These are phyloP conservation scores for Podospora didyma DNA, from an alignment of 495 filamentous ascomycete species.

Conservation along the genomic window DNA sequence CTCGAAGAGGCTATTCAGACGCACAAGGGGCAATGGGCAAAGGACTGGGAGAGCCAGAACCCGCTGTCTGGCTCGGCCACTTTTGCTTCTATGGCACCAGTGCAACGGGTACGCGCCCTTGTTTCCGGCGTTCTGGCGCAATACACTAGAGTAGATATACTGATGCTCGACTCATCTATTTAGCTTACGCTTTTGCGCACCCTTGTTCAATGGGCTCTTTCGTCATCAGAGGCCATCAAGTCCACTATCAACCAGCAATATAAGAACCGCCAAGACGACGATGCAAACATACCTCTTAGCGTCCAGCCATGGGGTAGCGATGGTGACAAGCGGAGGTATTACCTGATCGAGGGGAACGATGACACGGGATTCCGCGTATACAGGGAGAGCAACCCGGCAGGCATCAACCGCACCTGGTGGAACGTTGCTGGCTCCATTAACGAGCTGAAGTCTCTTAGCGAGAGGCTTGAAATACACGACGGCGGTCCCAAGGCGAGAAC, in stretches of 20 bases:
- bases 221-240: constrained; percentile 79
- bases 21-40: constrained; percentile 86
- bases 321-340: constrained; percentile 86
- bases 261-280: constrained; percentile 88
- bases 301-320: constrained; percentile 94
- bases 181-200: constrained; percentile 78
- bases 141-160: no score
- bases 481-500: constrained; percentile 72
- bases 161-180: background rate
- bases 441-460: constrained; percentile 69
- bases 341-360: constrained; percentile 88
- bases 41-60: constrained; percentile 79
- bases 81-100: constrained; percentile 75
- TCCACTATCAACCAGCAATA: constrained; percentile 80
- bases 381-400: constrained; percentile 80
- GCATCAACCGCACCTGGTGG: constrained; percentile 81
- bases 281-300: constrained; percentile 87
- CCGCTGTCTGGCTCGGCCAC: constrained; percentile 73
- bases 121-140: no score
- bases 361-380: constrained; percentile 95
- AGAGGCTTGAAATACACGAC: constrained; percentile 69
- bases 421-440: constrained; percentile 88
- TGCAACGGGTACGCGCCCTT: constrained; percentile 64
- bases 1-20: constrained; percentile 88
- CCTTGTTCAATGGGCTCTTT: constrained; percentile 84